These are phyloP conservation scores for Xylaria sp. DNA, from an alignment of 2,329 filamentous ascomycete genomes.

Conservation along the genomic window DNA sequence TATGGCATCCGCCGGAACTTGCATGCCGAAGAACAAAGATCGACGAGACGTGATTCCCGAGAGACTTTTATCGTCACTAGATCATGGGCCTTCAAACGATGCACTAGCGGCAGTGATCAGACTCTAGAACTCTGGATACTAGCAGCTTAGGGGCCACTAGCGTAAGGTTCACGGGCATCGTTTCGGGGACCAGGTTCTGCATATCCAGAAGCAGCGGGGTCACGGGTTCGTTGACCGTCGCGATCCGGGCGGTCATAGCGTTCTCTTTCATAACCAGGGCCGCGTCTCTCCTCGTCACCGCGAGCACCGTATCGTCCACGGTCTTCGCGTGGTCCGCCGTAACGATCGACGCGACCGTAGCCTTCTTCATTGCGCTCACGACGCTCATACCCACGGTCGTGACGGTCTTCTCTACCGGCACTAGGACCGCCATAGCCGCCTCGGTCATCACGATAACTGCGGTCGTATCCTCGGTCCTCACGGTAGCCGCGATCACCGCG, in stretches of 20 bases:
- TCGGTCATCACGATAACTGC: conserved; percentile 52
- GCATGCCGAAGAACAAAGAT: conserved; percentile 44
- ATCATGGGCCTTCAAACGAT: conserved; percentile 41
- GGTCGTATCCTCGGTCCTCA: conserved; percentile 55
- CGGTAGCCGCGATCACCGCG: conserved; percentile 58
- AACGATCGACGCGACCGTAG: conserved; percentile 46
- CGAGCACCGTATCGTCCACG: conserved; percentile 45
- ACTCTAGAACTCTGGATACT: conserved; percentile 34
- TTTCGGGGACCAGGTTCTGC: conserved; percentile 55
- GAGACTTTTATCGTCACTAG: conserved; percentile 25
- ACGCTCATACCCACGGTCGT: conserved; percentile 62
- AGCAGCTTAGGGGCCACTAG: conserved; percentile 50
- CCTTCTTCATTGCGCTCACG: conserved; percentile 54
- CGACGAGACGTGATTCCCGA: conserved; percentile 38
- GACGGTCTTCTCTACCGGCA: conserved; percentile 48
- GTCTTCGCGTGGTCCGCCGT: conserved; percentile 44
- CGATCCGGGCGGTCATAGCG: conserved; percentile 62
- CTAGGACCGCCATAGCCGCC: conserved; percentile 47
- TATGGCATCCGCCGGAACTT: conserved; percentile 46
- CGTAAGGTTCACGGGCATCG: conserved; percentile 56
- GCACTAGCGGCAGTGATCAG: conserved; percentile 41
- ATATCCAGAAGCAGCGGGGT: conserved; percentile 54
- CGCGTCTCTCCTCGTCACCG: conserved; percentile 41
- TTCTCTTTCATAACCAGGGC: conserved; percentile 44
- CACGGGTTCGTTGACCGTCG: conserved; percentile 51